phyloP scores from a whole-genome alignment of 805 yeast genomes.

The Yamadazyma kitorensis region DNA sequence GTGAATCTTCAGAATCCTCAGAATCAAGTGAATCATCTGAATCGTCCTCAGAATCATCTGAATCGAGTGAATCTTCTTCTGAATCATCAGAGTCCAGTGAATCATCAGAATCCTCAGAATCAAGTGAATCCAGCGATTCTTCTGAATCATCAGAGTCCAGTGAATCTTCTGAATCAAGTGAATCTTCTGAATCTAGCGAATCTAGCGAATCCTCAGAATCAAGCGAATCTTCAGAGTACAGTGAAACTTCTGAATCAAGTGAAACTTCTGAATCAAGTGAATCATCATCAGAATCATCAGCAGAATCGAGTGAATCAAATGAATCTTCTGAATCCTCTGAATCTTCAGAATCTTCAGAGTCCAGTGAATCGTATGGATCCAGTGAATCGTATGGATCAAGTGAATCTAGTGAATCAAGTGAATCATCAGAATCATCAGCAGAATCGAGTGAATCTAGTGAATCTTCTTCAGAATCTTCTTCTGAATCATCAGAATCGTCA shows the following conservation, averaged over 20 bases:
- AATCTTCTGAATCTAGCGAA: slow-evolving; percentile 1
- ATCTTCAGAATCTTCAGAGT: slow-evolving; percentile 1
- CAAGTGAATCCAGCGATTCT: too few relatives aligned
- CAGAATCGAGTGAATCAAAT: too few relatives aligned
- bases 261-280: slow-evolving; percentile 1
- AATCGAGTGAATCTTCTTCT: slow-evolving; percentile 1
- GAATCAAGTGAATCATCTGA: slow-evolving; percentile 6
- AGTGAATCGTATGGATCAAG: slow-evolving; percentile 1
- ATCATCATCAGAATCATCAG: too few relatives aligned
- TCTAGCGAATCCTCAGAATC: slow-evolving; percentile 2
- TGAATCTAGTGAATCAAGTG: neutral
- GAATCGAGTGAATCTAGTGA: too few relatives aligned
- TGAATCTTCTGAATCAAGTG: neutral
- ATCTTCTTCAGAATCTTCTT: slow-evolving; percentile 1
- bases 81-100: slow-evolving; percentile 2
- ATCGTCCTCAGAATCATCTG: slow-evolving; percentile 6
- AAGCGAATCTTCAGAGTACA: neutral
- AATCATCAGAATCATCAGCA: neutral
- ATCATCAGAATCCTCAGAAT: slow-evolving; percentile 1
- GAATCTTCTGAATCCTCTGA: neutral
- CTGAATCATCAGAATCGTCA: neutral
- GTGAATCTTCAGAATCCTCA: slow-evolving; percentile 1
- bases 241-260: slow-evolving; percentile 1
- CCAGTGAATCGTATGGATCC: too few relatives aligned
- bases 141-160: too few relatives aligned